Evolutionary conservation across 2,329 filamentous ascomycete genomes (phyloP).

Genomic region (Taxawa tesnikishii): DNA sequence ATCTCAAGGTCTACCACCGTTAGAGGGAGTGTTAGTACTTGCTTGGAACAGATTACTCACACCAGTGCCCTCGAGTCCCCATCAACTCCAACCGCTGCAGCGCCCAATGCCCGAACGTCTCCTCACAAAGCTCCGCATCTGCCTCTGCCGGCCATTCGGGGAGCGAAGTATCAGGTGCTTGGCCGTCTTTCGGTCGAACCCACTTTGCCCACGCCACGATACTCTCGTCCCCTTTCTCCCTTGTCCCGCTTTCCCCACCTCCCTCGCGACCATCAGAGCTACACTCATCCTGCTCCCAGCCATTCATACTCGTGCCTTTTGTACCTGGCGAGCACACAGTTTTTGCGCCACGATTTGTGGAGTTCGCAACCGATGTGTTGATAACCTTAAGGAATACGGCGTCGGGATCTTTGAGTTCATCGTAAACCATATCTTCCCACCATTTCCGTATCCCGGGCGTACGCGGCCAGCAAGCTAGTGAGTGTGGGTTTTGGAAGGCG

Average conservation of each 20-base stretch:
- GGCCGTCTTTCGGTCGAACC: conserved; percentile 11
- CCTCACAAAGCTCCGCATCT: conserved; percentile 11
- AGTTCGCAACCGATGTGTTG: too few species aligned
- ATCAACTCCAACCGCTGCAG: conserved; percentile 12
- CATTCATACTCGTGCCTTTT: conserved; percentile 1
- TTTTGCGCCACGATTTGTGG: too few species aligned
- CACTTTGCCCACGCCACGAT: conserved; percentile 15
- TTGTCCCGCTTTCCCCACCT: not conserved
- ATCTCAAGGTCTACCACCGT: conserved; percentile 12
- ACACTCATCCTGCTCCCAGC: not conserved
- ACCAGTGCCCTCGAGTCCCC: conserved; percentile 16
- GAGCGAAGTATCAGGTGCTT: conserved; percentile 8
- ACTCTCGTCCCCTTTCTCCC: not conserved
- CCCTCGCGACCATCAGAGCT: not conserved
- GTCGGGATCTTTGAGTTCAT: conserved; percentile 12
- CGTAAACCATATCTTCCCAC: conserved; percentile 14
- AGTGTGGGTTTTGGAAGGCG: conserved; percentile 17
- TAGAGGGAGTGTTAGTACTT: not conserved
- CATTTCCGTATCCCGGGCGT: conserved; percentile 11
- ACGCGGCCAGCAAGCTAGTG: conserved; percentile 16
- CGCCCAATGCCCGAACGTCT: conserved; percentile 17
- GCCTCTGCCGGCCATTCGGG: conserved; percentile 15
- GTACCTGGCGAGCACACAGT: too few species aligned
- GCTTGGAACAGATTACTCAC: conserved; percentile 9
- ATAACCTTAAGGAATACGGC: conserved; percentile 16